phyloP scores from a whole-genome alignment of 169 alveolate genomes.

The Hepatocystis sp. region DNA sequence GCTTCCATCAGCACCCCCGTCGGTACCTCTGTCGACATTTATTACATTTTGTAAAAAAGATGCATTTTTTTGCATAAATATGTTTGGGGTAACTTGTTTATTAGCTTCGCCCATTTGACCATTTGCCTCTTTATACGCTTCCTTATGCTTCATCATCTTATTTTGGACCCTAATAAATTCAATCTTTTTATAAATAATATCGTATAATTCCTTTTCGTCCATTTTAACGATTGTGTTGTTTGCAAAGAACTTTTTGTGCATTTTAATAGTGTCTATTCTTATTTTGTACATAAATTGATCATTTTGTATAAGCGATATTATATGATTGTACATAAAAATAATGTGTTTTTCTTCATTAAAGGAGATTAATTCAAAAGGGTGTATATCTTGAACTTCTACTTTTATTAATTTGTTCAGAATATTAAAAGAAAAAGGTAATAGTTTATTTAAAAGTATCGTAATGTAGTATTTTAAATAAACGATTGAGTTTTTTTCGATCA shows the following conservation, averaged over 20 bases:
- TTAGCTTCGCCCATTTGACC: no score
- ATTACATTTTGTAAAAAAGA: no score
- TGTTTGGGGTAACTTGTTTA: no score
- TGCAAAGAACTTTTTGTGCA: conserved; percentile 21
- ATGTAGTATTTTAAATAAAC: conserved; percentile 35
- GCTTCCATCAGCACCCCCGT: no score
- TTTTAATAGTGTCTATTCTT: background rate
- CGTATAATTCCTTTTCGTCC: no score
- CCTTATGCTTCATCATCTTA: background rate
- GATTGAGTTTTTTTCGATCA: conserved; percentile 37
- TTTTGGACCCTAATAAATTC: no score
- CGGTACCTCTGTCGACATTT: no score
- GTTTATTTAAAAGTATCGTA: conserved; percentile 39
- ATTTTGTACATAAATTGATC: conserved; percentile 35
- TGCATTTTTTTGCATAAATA: no score
- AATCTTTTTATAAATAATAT: no score
- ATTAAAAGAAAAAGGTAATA: conserved; percentile 35
- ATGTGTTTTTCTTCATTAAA: conserved; percentile 46
- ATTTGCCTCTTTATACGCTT: background rate
- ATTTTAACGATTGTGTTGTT: conserved; percentile 3
- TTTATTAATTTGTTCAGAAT: conserved; percentile 13
- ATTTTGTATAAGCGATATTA: conserved; percentile 40
- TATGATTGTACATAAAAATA: conserved; percentile 13
- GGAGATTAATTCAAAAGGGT: conserved; percentile 30
- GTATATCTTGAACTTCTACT: conserved; percentile 25